Percentiles rank a stretch among this genome's conserved stretches.
These are phyloP conservation scores for Vaccinium vitisidaea DNA, from an alignment of 148 eudicot genomes.

Conservation along the genomic window DNA sequence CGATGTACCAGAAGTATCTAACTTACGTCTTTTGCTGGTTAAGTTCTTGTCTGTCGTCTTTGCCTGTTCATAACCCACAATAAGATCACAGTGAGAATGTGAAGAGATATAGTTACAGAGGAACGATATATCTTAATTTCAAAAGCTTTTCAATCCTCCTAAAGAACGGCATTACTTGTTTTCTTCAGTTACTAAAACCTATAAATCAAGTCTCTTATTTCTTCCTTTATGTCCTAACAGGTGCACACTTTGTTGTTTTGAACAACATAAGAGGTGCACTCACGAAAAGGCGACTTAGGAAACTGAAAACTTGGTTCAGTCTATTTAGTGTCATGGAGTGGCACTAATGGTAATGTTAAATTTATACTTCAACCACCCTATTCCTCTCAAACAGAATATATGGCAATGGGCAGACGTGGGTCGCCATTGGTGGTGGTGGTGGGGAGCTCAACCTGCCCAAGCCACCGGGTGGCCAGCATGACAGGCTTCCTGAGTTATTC, in stretches of 20 bases:
- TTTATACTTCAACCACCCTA: not conserved
- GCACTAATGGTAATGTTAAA: not conserved
- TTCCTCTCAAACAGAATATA: not conserved
- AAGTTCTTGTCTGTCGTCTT: not conserved
- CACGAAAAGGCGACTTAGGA: not conserved
- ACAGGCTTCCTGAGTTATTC: not conserved
- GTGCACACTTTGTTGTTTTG: not conserved
- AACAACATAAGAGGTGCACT: not conserved
- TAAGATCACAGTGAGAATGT: not conserved
- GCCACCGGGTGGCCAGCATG: not conserved
- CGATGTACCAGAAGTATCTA: not conserved
- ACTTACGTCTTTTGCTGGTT: not conserved
- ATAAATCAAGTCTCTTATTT: not conserved
- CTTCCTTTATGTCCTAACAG: not conserved
- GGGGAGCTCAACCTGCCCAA: too few species aligned
- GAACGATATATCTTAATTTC: not conserved
- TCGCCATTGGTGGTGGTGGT: not conserved
- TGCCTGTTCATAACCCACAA: not conserved
- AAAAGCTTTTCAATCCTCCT: not conserved
- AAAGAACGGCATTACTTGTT: not conserved
- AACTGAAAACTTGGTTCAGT: not conserved
- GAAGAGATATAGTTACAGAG: not conserved
- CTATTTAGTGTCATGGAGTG: not conserved
- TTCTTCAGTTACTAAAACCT: not conserved
- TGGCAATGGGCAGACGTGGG: not conserved